Percentiles rank a stretch among this genome's conserved stretches.
Conservation (phyloP, 2,329 filamentous ascomycete species). For the Stagonosporopsis vannaccii region DNA sequence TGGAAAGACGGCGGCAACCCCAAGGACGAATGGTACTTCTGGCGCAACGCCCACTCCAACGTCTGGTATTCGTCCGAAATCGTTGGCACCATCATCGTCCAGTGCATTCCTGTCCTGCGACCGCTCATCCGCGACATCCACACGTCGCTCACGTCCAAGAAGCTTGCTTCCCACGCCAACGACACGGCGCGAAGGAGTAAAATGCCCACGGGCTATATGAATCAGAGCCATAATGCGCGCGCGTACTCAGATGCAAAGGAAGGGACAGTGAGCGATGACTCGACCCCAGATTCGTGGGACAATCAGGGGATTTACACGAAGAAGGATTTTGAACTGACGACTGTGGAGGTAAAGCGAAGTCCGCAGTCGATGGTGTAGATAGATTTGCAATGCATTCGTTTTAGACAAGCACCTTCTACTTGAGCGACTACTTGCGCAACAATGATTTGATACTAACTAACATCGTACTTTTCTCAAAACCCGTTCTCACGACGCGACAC, state of each 20-base stretch:
- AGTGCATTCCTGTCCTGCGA: constrained; percentile 61
- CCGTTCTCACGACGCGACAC: too few relatives aligned
- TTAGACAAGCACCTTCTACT: neutral
- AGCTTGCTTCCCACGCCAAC: constrained; percentile 28
- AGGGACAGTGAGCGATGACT: constrained; percentile 23
- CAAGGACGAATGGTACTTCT: constrained; percentile 57
- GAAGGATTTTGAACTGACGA: constrained; percentile 34
- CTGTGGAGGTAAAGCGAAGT: constrained; percentile 21
- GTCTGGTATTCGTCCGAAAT: constrained; percentile 62
- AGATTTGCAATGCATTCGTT: constrained; percentile 9
- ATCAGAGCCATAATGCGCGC: constrained; percentile 27
- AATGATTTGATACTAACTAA: too few relatives aligned
- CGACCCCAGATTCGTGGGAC: constrained; percentile 30
- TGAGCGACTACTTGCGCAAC: too few relatives aligned
- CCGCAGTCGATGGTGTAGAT: constrained; percentile 17
- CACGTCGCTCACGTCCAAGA: constrained; percentile 49
- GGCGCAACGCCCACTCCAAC: constrained; percentile 57
- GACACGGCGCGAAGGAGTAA: constrained; percentile 26
- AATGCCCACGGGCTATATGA: constrained; percentile 13
- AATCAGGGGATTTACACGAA: constrained; percentile 37
- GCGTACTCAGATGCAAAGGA: constrained; percentile 31
- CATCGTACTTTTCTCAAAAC: too few relatives aligned
- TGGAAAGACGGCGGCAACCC: constrained; percentile 61
- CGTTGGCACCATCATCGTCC: constrained; percentile 63
- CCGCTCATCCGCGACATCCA: constrained; percentile 56